Conservation (phyloP, 768 basidiomycete genomes). For the Chiua virens region DNA sequence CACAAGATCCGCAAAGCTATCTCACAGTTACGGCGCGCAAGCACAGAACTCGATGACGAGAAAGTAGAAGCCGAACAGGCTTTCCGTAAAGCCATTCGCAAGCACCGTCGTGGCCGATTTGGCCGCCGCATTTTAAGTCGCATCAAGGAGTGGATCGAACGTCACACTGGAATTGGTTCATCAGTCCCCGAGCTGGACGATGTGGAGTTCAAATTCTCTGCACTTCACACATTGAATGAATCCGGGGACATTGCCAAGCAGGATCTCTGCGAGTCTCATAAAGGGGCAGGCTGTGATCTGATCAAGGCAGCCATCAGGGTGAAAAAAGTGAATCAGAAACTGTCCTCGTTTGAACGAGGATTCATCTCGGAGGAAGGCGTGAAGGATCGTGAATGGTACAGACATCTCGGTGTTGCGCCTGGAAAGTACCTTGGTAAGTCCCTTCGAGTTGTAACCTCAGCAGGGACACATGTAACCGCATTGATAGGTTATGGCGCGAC, state of each 20-base stretch:
- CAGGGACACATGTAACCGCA: background rate
- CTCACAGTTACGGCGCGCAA: constrained; percentile 46
- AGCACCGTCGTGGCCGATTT: constrained; percentile 1
- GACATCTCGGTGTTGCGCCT: constrained; percentile 81
- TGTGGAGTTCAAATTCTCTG: constrained; percentile 1
- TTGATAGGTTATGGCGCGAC: constrained; percentile 76
- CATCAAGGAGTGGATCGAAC: constrained; percentile 30
- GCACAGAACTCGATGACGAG: constrained; percentile 56
- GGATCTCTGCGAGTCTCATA: constrained; percentile 12
- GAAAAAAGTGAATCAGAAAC: constrained; percentile 58
- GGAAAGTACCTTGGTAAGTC: constrained; percentile 77
- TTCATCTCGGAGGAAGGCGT: constrained; percentile 80
- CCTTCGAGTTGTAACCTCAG: background rate
- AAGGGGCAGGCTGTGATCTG: constrained; percentile 43
- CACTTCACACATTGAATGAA: background rate
- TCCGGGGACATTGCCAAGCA: constrained; percentile 2
- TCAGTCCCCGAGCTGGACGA: background rate
- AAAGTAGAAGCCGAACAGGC: constrained; percentile 53
- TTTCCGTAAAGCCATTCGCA: constrained; percentile 47
- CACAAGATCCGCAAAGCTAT: constrained; percentile 47
- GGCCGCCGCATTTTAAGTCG: background rate
- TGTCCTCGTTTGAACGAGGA: constrained; percentile 73
- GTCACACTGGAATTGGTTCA: constrained; percentile 6
- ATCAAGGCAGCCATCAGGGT: constrained; percentile 61
- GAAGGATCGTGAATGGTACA: constrained; percentile 83